Conservation (phyloP, 768 basidiomycete genomes). For the Kwoniella newhampshirensis region DNA sequence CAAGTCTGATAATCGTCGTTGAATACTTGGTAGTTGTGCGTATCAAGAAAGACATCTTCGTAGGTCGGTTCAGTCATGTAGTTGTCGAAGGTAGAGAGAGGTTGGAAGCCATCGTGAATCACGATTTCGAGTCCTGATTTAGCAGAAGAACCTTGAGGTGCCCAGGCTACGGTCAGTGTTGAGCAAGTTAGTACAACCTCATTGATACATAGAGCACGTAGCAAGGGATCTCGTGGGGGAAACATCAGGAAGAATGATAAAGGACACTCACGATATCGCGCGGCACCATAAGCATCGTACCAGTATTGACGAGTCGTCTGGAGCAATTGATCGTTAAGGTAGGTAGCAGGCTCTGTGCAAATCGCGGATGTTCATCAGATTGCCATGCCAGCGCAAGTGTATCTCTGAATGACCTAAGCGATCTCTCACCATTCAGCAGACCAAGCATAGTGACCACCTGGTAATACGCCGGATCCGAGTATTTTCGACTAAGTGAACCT, state of each 20-base stretch:
- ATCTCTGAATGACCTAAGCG: constrained; percentile 9
- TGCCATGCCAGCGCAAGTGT: constrained; percentile 9
- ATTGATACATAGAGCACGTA: constrained; percentile 33
- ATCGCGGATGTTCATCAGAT: constrained; percentile 1
- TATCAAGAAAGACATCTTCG: constrained; percentile 50
- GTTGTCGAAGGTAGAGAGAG: constrained; percentile 34
- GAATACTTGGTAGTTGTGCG: constrained; percentile 52
- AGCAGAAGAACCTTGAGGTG: constrained; percentile 30
- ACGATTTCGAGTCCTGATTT: constrained; percentile 38
- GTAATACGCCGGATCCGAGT: constrained; percentile 45
- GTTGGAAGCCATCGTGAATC: constrained; percentile 48
- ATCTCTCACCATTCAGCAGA: constrained; percentile 37
- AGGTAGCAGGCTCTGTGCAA: constrained; percentile 48
- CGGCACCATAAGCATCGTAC: constrained; percentile 51
- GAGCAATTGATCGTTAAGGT: constrained; percentile 32
- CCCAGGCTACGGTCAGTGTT: not conserved
- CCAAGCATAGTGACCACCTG: constrained; percentile 50
- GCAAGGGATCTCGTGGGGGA: no score
- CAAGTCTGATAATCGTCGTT: constrained; percentile 34
- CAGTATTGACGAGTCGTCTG: constrained; percentile 42
- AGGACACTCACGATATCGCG: constrained; percentile 38
- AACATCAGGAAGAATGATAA: no score
- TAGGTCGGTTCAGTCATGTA: constrained; percentile 46
- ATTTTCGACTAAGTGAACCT: constrained; percentile 38
- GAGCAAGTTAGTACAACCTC: constrained; percentile 23